Conservation (phyloP, 352 stramenopile genomes). For the Phytophthora sp. region DNA sequence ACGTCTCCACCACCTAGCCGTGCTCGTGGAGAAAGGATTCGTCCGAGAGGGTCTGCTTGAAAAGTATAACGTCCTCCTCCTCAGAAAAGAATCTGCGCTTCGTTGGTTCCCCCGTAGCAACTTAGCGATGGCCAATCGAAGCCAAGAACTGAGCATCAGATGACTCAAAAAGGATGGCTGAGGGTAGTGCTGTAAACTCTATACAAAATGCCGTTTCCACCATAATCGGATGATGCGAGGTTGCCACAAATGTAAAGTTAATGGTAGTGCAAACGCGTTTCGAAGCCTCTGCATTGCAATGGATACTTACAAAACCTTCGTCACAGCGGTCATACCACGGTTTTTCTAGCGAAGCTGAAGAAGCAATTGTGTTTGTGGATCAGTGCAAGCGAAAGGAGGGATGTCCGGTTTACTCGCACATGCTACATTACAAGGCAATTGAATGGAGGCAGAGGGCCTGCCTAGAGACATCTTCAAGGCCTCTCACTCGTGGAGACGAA, state of each 20-base stretch:
- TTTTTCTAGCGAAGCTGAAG: too few relatives aligned
- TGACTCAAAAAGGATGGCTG: not conserved
- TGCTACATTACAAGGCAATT: conserved; percentile 1
- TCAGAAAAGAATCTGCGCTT: not conserved
- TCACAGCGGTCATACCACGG: too few relatives aligned
- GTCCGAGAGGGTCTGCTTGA: not conserved
- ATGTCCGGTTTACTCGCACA: not conserved
- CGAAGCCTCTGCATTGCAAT: not conserved
- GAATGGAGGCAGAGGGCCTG: not conserved
- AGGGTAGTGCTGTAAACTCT: not conserved
- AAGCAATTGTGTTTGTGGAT: conserved; percentile 4
- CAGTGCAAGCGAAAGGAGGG: not conserved
- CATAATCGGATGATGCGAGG: too few relatives aligned
- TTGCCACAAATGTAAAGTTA: too few relatives aligned
- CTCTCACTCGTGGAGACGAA: conserved; percentile 7
- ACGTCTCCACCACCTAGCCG: not conserved
- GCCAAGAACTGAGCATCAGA: not conserved
- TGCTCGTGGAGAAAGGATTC: not conserved
- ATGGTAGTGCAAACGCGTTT: not conserved
- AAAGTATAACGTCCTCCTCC: not conserved
- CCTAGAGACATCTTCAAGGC: not conserved
- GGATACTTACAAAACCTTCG: too few relatives aligned
- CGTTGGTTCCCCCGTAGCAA: not conserved
- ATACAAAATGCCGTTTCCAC: not conserved
- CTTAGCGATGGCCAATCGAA: not conserved